Base-by-base conservation (phyloP, 2,329 filamentous ascomycete genomes). In the Fusarium sp. region DNA sequence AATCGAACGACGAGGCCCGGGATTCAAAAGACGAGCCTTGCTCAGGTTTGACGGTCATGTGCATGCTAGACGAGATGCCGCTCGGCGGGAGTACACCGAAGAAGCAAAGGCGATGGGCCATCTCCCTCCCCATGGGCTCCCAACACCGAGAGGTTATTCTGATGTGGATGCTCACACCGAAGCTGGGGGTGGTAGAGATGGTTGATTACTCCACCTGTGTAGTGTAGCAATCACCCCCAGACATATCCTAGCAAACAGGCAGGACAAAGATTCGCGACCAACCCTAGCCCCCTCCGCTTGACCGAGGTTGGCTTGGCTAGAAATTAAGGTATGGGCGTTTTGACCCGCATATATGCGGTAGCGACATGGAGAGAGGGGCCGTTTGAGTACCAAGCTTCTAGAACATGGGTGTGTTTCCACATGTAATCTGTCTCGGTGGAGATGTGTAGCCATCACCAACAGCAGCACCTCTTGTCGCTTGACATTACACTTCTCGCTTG, bases 71-170 rank as follows among this genome's bases (percentile, higher is more conserved):
- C 35, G 13, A 48, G 29, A 52, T 53, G 58, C 47, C 28, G 54
- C 53, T 67, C 63, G 59, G 63, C 53, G 59, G 50, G 63, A 19
- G 39, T 63, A 61, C 38, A 60, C 63, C 63, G 63, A 66, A 51
- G 9, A 9, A 22, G 7, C 7, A 34, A 15, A 32, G 28, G 6
- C 6, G n/a, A 24, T 12, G 26, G 15, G 15, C 11, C 22, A 29
- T 28, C 13, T 15, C 15, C 31, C 26, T 36, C 13, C 31, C 31
- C 11, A 11, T 43, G 34, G 56, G 56, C 54, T 44, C 35, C 48
- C 32, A 54, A 40, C 22, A 44, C 57, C 57, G 57, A 60, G 28
- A 38, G n/a, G n/a, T 49, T 55, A 42, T 41, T 31, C 48, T 60
- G 36, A 49, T 60, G 19, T 47, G 48, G 48, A 42, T 61, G 57